A percentile compares a stretch with the other conserved stretches of the same genome.
These are phyloP conservation scores for Pichia californica DNA, from an alignment of 805 yeast genomes.

Conservation along the genomic window DNA sequence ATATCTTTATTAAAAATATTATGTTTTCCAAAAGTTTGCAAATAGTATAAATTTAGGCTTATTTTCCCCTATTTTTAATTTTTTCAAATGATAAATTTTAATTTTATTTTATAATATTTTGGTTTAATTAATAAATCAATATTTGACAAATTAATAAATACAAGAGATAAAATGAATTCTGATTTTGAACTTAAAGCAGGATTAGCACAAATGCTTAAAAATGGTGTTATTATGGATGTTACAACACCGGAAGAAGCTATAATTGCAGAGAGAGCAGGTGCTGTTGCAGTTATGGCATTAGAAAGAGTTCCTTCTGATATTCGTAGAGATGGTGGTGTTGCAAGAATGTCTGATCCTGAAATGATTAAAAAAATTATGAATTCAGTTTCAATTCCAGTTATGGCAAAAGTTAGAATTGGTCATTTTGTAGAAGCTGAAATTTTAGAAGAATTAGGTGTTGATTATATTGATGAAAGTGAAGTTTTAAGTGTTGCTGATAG, in stretches of 20 bases:
- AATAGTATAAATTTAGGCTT: too few species aligned
- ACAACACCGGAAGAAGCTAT: slow-evolving; percentile 75
- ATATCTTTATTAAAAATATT: too few species aligned
- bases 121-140: background rate
- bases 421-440: slow-evolving; percentile 79
- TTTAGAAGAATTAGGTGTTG: slow-evolving; percentile 63
- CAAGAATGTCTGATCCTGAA: slow-evolving; percentile 80
- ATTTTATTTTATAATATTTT: too few species aligned
- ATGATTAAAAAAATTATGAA: slow-evolving; percentile 72
- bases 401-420: slow-evolving; percentile 85
- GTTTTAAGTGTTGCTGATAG: slow-evolving; percentile 81
- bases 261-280: slow-evolving; percentile 79
- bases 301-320: slow-evolving; percentile 84
- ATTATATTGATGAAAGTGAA: slow-evolving; percentile 80
- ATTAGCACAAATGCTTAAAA: slow-evolving; percentile 80
- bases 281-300: slow-evolving; percentile 85
- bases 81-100: too few species aligned
- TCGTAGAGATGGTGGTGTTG: slow-evolving; percentile 74
- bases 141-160: too few species aligned
- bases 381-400: slow-evolving; percentile 65
- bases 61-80: too few species aligned
- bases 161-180: background rate
- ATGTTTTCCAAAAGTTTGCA: too few species aligned
- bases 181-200: slow-evolving; percentile 56
- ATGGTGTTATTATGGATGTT: slow-evolving; percentile 70